Base-by-base conservation (phyloP, 208 protist species). In the Acanthamoeba culbertsoni region DNA sequence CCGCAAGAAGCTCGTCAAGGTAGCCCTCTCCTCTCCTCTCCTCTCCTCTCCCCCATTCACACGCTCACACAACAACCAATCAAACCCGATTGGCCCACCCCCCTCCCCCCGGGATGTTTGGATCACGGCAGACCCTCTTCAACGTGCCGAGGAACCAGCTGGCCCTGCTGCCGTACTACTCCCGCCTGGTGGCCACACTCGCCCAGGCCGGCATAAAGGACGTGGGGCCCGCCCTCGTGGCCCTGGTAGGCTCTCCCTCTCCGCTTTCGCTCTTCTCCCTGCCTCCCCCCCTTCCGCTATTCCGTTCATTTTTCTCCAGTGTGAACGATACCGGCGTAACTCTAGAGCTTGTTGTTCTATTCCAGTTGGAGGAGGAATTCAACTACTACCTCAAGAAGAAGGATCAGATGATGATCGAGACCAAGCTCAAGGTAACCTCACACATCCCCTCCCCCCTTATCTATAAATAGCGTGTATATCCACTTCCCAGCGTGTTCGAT, bases 351-450 rank as follows among this genome's bases (percentile, higher is more conserved):
- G 20, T 75, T n/a, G 26, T 55, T 91, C 37, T 42, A 31, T 31
- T 89, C 48, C 63, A 73, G 93, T 86, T 97, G 33, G 93, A 96
- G 55, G 94, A 97, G 10, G 96, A 97, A 53, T 96, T 97, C 28
- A 95, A 96, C 35, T 71, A 68, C 57, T 75, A 93, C 35, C 94
- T 82, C 46, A 91, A 73, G 45, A 90, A 94, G 93, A 92, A 96
- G 62, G 94, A 96, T 43, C 93, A 97, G 86, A 94, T 95, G 31
- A 95, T 95, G 16, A 95, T 96, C 57, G 96, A 97, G 63, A 94
- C 63, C 12, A 96, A 95, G 48, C 35, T 94, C 43, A 93, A 91
- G 62, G 62, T 71, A 1, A 7, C 12, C 2, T 14, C 6, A 5
- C 53, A 28, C 28, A n/a, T 53, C 33, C 33, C 51, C 75, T 86